Conservation (phyloP, 2,329 filamentous ascomycete genomes). For the Aspergillus sp. region DNA sequence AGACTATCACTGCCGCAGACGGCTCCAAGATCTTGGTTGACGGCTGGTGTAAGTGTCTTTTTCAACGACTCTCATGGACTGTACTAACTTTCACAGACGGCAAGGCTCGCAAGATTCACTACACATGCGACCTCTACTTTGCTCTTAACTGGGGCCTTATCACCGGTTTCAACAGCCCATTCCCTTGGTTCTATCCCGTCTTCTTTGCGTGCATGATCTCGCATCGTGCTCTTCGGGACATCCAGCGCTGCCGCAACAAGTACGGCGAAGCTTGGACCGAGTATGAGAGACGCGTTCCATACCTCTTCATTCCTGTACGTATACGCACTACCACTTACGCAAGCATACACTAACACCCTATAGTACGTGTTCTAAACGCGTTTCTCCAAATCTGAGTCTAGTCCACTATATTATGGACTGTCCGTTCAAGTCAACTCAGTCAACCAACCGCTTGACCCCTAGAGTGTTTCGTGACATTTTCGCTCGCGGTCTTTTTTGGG, state of each 20-base stretch:
- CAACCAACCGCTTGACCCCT: too few relatives aligned
- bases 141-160: conserved; percentile 77
- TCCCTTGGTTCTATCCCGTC: conserved; percentile 85
- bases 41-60: conserved; percentile 69
- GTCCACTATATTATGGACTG: neutral
- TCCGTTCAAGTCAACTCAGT: neutral
- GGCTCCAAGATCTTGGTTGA: conserved; percentile 78
- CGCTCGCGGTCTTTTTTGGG: neutral
- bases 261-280: conserved; percentile 81
- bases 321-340: neutral
- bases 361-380: conserved; percentile 37
- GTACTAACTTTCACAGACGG: conserved; percentile 51
- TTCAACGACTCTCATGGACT: neutral
- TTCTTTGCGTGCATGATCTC: conserved; percentile 81
- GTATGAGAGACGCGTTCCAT: conserved; percentile 78
- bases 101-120: conserved; percentile 76
- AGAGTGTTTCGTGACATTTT: too few relatives aligned
- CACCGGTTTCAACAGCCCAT: conserved; percentile 75
- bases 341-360: neutral
- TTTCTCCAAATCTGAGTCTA: neutral
- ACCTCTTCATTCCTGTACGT: conserved; percentile 75
- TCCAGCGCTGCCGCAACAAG: conserved; percentile 71
- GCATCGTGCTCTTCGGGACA: conserved; percentile 74
- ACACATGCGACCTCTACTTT: conserved; percentile 78
- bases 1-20: conserved; percentile 69